Conservation (phyloP, 768 basidiomycete genomes). For the Kwoniella heveanensis region DNA sequence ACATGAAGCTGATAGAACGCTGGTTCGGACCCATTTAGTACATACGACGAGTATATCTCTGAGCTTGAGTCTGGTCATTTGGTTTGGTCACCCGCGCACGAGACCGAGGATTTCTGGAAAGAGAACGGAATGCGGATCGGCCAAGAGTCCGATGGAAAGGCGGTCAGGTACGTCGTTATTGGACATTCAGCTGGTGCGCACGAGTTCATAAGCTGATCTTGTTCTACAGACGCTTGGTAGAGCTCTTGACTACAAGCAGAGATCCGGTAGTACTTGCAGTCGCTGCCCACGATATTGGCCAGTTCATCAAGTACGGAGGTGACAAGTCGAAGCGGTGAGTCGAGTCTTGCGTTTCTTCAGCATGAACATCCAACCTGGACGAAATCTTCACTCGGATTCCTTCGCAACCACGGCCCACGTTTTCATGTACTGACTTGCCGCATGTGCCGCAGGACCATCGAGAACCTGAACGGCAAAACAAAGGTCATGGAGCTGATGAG, state of each 20-base stretch:
- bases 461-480: conserved; percentile 80
- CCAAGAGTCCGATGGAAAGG: conserved; percentile 79
- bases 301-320: conserved; percentile 85
- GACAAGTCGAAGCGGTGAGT: conserved; percentile 82
- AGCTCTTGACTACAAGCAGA: conserved; percentile 67
- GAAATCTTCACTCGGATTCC: too few species aligned
- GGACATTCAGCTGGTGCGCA: too few species aligned
- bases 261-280: conserved; percentile 85
- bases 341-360: too few species aligned
- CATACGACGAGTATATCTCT: conserved; percentile 92
- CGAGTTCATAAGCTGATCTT: neutral
- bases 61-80: conserved; percentile 87
- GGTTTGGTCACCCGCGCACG: conserved; percentile 94
- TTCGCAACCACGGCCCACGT: too few species aligned
- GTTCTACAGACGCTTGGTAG: conserved; percentile 68
- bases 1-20: neutral
- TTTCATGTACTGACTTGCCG: too few species aligned
- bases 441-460: conserved; percentile 80
- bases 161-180: conserved; percentile 68
- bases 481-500: conserved; percentile 76
- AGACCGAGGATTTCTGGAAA: conserved; percentile 97
- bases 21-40: conserved; percentile 60
- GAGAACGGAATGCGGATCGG: conserved; percentile 82
- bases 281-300: conserved; percentile 87
- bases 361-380: too few species aligned